These are phyloP conservation scores for Gillenia trifoliata DNA, from an alignment of 306 rosid species.

Conservation along the genomic window DNA sequence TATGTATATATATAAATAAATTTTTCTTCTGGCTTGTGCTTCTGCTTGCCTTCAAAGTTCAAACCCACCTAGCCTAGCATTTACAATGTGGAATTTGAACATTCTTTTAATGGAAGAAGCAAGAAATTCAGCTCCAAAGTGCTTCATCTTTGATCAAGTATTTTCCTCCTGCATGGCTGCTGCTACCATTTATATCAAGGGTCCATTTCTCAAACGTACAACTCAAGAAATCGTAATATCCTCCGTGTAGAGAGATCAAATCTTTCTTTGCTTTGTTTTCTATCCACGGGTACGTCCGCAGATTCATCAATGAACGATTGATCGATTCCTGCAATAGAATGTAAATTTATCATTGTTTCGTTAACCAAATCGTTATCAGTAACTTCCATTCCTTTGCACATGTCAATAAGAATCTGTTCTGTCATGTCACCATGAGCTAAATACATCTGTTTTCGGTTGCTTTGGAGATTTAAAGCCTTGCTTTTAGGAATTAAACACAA, in stretches of 20 bases:
- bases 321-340: slow-evolving; percentile 63
- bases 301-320: slow-evolving; percentile 62
- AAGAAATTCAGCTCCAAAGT: slow-evolving; percentile 44
- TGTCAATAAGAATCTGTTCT: not conserved
- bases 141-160: slow-evolving; percentile 45
- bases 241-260: slow-evolving; percentile 64
- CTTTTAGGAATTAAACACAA: too few species aligned
- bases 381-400: too few species aligned
- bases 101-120: not conserved
- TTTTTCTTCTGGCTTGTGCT: not conserved
- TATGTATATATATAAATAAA: too few species aligned
- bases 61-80: not conserved
- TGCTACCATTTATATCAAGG: slow-evolving; percentile 44
- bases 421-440: not conserved
- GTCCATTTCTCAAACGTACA: slow-evolving; percentile 93
- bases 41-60: not conserved
- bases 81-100: too few species aligned
- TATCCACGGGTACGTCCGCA: slow-evolving; percentile 83
- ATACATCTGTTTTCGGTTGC: not conserved
- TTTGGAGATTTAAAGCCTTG: not conserved
- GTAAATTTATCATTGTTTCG: not conserved
- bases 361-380: too few species aligned
- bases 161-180: slow-evolving; percentile 1
- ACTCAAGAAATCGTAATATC: slow-evolving; percentile 63
- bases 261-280: slow-evolving; percentile 55